Conservation (phyloP, 768 basidiomycete genomes). For the Dacryopinax primogenitus region DNA sequence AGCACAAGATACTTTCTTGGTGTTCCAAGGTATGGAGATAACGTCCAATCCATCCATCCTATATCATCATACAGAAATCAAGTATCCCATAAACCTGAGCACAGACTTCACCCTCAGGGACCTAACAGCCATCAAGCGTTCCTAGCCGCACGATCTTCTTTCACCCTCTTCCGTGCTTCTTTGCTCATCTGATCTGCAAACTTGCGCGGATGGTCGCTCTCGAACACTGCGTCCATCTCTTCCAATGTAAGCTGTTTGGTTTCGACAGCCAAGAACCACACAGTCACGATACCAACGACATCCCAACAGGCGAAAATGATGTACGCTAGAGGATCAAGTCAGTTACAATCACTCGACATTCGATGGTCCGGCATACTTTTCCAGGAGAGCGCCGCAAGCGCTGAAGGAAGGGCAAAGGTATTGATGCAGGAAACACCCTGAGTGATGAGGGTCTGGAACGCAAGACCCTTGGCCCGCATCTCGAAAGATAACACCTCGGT, state of each 20-base stretch:
- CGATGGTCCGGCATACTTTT: constrained; percentile 20
- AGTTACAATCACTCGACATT: not conserved
- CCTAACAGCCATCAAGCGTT: too few species aligned
- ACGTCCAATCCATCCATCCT: too few species aligned
- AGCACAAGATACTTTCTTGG: too few species aligned
- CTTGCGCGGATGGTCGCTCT: constrained; percentile 17
- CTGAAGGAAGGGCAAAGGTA: constrained; percentile 40
- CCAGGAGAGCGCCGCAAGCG: constrained; percentile 35
- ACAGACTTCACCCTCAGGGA: too few species aligned
- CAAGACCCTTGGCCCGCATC: constrained; percentile 40
- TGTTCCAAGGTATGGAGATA: too few species aligned
- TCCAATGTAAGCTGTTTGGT: constrained; percentile 41
- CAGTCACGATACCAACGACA: constrained; percentile 35
- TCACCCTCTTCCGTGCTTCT: constrained; percentile 15
- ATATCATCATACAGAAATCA: too few species aligned
- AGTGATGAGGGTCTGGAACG: constrained; percentile 36
- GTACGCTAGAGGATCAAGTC: constrained; percentile 30
- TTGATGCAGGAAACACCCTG: constrained; percentile 37
- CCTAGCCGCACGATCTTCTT: constrained; percentile 7
- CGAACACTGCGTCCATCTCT: constrained; percentile 37
- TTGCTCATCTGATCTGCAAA: constrained; percentile 15
- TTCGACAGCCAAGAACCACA: constrained; percentile 41
- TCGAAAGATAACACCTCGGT: constrained; percentile 42
- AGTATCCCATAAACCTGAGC: too few species aligned
- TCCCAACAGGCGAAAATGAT: constrained; percentile 41